Percentiles rank a stretch among this genome's conserved stretches.
These are phyloP conservation scores for Pseudozyma tsukubaensis DNA, from an alignment of 1,284 basidiomycete species.

Conservation along the genomic window DNA sequence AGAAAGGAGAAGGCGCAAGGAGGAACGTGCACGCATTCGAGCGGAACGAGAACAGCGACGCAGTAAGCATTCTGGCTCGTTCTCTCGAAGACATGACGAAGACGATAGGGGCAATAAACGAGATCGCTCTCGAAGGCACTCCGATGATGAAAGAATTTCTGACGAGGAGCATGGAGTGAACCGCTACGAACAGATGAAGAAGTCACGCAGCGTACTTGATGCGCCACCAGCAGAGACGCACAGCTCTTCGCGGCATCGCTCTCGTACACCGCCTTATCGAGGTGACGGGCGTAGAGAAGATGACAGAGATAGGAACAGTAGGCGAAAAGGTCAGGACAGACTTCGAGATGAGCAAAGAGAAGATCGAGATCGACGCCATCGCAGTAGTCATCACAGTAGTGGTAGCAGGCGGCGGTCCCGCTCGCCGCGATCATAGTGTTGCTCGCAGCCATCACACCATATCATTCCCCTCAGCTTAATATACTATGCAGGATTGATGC, in stretches of 20 bases:
- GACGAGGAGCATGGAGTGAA: conserved; percentile 16
- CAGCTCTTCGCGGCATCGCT: conserved; percentile 6
- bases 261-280: conserved; percentile 3
- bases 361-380: conserved; percentile 1
- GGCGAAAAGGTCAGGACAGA: background rate
- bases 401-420: conserved; percentile 20
- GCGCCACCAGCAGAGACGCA: background rate
- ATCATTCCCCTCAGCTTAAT: no score
- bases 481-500: no score
- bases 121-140: background rate
- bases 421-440: conserved; percentile 6
- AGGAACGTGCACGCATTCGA: conserved; percentile 56
- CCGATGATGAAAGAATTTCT: background rate
- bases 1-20: conserved; percentile 52
- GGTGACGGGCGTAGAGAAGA: background rate
- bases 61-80: background rate
- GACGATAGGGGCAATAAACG: background rate
- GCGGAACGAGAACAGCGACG: conserved; percentile 28
- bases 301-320: background rate
- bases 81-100: background rate
- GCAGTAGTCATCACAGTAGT: background rate
- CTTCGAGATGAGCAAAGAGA: background rate
- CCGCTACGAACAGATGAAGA: conserved; percentile 35
- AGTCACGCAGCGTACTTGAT: conserved; percentile 25
- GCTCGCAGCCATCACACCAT: background rate